Evolutionary conservation across 495 filamentous ascomycete genomes (phyloP), one percentile per base, ranked within the genome.

Genomic region (Penicillium verhagenii): DNA sequence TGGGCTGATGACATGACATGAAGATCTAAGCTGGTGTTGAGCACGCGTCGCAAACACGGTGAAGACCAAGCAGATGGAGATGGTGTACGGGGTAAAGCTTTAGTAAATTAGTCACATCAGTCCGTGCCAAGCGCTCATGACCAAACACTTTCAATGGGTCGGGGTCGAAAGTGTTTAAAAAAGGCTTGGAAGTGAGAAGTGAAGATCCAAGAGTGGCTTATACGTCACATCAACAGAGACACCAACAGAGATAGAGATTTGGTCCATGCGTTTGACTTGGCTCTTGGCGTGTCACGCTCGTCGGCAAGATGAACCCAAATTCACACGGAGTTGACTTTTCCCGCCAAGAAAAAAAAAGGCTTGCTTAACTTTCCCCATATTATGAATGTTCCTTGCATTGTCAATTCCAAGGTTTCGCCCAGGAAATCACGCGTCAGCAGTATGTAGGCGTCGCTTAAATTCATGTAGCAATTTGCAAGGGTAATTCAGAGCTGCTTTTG

Each of bases 211-310:
- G 26, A n/a, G n/a, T n/a, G n/a, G 18, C 13, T 50, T 35, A 35
- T 59, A 59, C 57, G 52, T 56, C 52, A 50, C 38, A 45, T 26
- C 20, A 23, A n/a, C 16, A 31, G 33, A 44, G 45, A 52, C 53
- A 54, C n/a, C 20, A 23, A n/a, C 16, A 31, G 33, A 44, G 45
- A 52, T 56, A 54, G n/a, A n/a, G 35, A 50, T 54, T 43, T 52
- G 52, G 52, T 31, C 48, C 47, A 50, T 52, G 56, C 47, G 40
- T 45, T 25, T 20, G 50, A 47, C 53, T 54, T 57, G 62, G 56
- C 53, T 40, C 59, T 65, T 63, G 59, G 62, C 62, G 56, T 57
- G 46, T n/a, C n/a, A n/a, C 55, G 37, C 14, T 53, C 45, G 47
- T 58, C 58, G 55, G 58, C 50, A 51, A 24, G 16, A 52, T 38